These are phyloP conservation scores for Westerdykella aurantiaca DNA, from an alignment of 2,329 filamentous ascomycete genomes.

Conservation along the genomic window DNA sequence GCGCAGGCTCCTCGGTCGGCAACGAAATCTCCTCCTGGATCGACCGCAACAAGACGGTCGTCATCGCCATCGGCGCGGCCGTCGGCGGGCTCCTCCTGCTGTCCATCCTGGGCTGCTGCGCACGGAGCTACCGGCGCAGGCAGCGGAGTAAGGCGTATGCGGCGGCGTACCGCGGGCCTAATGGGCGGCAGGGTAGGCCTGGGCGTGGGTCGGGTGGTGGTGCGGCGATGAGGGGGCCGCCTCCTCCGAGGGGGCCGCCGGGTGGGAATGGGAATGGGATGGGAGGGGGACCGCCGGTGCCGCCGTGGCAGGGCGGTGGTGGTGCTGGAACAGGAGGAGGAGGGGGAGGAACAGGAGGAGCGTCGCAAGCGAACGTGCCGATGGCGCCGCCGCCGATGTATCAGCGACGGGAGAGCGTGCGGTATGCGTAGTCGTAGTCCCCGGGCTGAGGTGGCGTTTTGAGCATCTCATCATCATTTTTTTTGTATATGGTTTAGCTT, in stretches of 20 bases:
- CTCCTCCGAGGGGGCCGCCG: not conserved
- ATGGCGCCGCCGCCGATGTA: constrained; percentile 8
- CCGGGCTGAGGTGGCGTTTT: no score
- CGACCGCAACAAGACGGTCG: constrained; percentile 66
- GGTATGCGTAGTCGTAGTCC: constrained; percentile 18
- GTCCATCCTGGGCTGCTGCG: constrained; percentile 61
- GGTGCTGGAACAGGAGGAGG: constrained; percentile 1
- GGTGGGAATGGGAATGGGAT: constrained; percentile 1
- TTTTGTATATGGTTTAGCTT: no score
- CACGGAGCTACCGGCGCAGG: constrained; percentile 44
- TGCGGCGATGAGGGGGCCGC: constrained; percentile 8
- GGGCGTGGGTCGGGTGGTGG: no score
- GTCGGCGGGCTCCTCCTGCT: constrained; percentile 64
- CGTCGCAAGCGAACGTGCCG: not conserved
- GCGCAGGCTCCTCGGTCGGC: constrained; percentile 62
- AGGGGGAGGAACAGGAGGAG: constrained; percentile 1
- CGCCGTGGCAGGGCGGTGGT: not conserved
- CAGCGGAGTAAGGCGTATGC: constrained; percentile 19
- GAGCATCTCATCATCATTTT: no score
- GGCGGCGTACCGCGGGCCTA: constrained; percentile 2
- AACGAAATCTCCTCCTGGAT: constrained; percentile 74
- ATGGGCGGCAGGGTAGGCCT: no score
- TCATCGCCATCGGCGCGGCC: constrained; percentile 70
- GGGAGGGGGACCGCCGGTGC: not conserved
- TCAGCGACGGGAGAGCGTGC: constrained; percentile 2